Percentiles rank a stretch among this genome's conserved stretches.
Evolutionary conservation across 2,329 filamentous ascomycete genomes (phyloP).

Genomic region (Colletotrichum sp.): DNA sequence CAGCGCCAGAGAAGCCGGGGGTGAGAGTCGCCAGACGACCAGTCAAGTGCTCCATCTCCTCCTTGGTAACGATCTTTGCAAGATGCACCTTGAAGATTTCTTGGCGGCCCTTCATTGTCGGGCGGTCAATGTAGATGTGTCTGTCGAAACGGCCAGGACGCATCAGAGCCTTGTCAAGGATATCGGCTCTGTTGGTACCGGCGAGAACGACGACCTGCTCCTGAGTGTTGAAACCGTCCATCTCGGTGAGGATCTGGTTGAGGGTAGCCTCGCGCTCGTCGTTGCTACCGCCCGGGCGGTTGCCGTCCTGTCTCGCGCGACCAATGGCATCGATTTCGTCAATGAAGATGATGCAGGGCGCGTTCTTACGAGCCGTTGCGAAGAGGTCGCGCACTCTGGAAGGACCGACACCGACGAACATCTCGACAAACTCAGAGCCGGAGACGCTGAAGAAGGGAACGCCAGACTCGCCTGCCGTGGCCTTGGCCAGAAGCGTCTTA

Average conservation of each 20-base stretch:
- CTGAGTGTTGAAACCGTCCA: slow-evolving; percentile 98
- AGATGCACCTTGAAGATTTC: slow-evolving; percentile 97
- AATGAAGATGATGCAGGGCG: slow-evolving; percentile 99
- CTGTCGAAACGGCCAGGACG: slow-evolving; percentile 95
- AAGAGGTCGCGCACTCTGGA: slow-evolving; percentile 96
- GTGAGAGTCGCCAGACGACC: slow-evolving; percentile 91
- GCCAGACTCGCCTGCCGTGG: slow-evolving; percentile 93
- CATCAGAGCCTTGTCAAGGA: slow-evolving; percentile 92
- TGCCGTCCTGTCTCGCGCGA: slow-evolving; percentile 82
- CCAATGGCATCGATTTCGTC: slow-evolving; percentile 99
- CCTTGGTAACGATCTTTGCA: slow-evolving; percentile 91
- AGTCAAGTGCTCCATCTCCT: slow-evolving; percentile 86
- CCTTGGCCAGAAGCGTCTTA: slow-evolving; percentile 97
- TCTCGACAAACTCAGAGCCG: slow-evolving; percentile 98
- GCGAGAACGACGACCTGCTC: slow-evolving; percentile 97
- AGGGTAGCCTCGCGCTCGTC: slow-evolving; percentile 97
- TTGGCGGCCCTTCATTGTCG: slow-evolving; percentile 94
- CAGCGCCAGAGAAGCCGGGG: slow-evolving; percentile 94
- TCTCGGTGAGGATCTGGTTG: slow-evolving; percentile 98
- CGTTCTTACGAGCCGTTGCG: slow-evolving; percentile 91
- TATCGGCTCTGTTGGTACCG: slow-evolving; percentile 93
- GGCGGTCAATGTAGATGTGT: slow-evolving; percentile 93
- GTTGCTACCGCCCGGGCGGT: slow-evolving; percentile 72
- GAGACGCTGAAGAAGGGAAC: slow-evolving; percentile 99
- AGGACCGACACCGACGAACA: slow-evolving; percentile 98